Evolutionary conservation across 768 basidiomycete genomes (phyloP), one percentile per base, ranked within the genome.

Genomic region (Serendipita sp.): DNA sequence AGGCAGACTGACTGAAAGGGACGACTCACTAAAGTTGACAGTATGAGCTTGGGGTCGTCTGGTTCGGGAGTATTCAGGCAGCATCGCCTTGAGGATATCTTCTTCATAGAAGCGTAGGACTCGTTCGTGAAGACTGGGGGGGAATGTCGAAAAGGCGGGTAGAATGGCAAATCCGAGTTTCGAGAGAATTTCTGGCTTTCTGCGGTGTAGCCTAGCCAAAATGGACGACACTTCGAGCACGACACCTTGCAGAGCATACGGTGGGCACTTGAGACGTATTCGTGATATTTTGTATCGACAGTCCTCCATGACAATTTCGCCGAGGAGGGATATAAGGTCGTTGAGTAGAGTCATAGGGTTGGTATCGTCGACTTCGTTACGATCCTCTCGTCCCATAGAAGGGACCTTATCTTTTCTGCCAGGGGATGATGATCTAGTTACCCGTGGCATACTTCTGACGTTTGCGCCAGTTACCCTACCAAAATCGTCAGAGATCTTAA

Each of bases 91-190:
- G 5, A 90, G 67, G 28, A 88, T 72, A 20, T 76, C 75, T 26
- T 79, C 78, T 64, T 89, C 84, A 64, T 88, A 87, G 71, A 90
- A 88, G 2, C 73, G 72, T 44, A 90, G 74, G 5, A 91, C 71
- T 7, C 84, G 77, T 16, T 76, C 72, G 64, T 82, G 76, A 82
- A 89, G 86, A 64, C 78, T 80, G 17, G 72, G 69, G 3, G 72
- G 76, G 72, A 90, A 90, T 26, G 85, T 82, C 33, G 77, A 75
- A 66, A 92, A 85, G 0, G 86, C 85, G 3, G 85, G 86, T n/a
- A 90, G 78, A 61, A 90, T 72, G 16, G 84, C 82, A 61, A 83
- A 79, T 0, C 80, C 83, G 61, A 90, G 79, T 45, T 79, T 78
- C 3, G 82, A 80, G 48, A 82, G 72, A 22, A 82, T 73, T 42